Base-by-base conservation (phyloP, 179 eudicot species). In the Spinacia oleracea region DNA sequence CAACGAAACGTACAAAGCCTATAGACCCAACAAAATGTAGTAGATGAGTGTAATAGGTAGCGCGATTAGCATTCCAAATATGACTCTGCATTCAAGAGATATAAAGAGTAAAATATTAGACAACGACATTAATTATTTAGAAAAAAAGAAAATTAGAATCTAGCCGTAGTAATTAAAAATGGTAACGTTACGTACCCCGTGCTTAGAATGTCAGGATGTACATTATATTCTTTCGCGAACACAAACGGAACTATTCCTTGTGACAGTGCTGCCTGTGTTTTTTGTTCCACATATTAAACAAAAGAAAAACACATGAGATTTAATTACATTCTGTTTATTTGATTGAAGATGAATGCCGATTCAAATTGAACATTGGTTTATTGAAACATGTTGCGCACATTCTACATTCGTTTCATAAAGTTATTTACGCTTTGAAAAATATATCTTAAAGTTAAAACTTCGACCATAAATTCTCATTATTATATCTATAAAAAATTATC, bases 191-290 rank as follows among this genome's bases (percentile, higher is more conserved):
- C 91, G 89, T 84, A 93, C 98, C 85, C 98, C 0, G 98, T 95
- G 86, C 98, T 95, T 1, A 95, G 85, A 48, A 95, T 95, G 85
- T 95, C 98, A 0, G 98, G 92, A 70, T 95, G 98, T 64, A 93
- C 93, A 73, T 93, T 93, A 86, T 94, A 94, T 82, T 94, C 98
- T 82, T 91, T 94, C 0, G 97, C 97, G 55, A 94, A 94, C 50
- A 94, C 98, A 45, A 93, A 93, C 1, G 98, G 97, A n/a, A 95
- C 98, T 42, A 95, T 93, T 45, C 98, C 98, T 89, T 95, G 98
- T 18, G 98, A 98, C 66, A 95, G 90, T 80, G 98, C 98, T 45
- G 98, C 98, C 98, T 95, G 87, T 27, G 10, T 8, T 12, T 8
- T 12, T 38, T 53, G 25, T 48, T 31, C 53, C 9, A 29, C 46